Percentiles rank a stretch among this genome's conserved stretches.
Evolutionary conservation across 805 yeast genomes (phyloP).

Genomic region (Myxozyma melibiosi): DNA sequence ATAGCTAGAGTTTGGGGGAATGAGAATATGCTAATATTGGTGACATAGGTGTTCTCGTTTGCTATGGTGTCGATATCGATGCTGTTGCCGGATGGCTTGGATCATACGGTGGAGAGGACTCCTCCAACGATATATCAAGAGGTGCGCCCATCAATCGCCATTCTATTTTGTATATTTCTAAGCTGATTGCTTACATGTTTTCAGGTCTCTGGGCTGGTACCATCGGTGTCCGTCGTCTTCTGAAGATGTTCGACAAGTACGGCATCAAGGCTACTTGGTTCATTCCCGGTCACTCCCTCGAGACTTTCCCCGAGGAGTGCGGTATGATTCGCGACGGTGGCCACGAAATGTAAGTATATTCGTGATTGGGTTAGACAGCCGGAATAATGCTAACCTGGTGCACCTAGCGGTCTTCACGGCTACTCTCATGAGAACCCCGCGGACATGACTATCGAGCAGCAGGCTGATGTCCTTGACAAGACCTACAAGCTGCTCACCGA

Average conservation of each 20-base stretch:
- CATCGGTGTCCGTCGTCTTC: slow-evolving; percentile 44
- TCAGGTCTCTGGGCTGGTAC: slow-evolving; percentile 44
- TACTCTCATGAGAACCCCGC: slow-evolving; percentile 46
- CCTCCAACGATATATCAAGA: slow-evolving; percentile 45
- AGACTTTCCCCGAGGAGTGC: slow-evolving; percentile 46
- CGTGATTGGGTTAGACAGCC: not conserved
- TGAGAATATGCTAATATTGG: not conserved
- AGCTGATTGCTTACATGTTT: not conserved
- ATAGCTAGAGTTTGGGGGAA: no score
- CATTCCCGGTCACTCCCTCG: slow-evolving; percentile 46
- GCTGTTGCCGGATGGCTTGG: slow-evolving; percentile 48
- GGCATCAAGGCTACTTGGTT: slow-evolving; percentile 47
- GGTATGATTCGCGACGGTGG: slow-evolving; percentile 44
- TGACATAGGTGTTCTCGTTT: slow-evolving; percentile 41
- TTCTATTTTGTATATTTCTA: no score
- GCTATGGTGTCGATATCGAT: slow-evolving; percentile 46
- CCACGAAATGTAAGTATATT: slow-evolving; percentile 39
- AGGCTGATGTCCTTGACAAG: slow-evolving; percentile 43
- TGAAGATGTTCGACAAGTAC: slow-evolving; percentile 43
- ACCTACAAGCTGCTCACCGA: slow-evolving; percentile 43
- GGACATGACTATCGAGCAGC: slow-evolving; percentile 45
- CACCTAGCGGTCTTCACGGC: slow-evolving; percentile 43
- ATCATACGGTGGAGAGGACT: slow-evolving; percentile 46
- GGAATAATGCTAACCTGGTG: not conserved
- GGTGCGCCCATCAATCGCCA: slow-evolving; percentile 28